Evolutionary conservation across 2,329 filamentous ascomycete species (phyloP), one percentile per base, ranked within the genome.

Genomic region (Aotearoamyces nothofagi): DNA sequence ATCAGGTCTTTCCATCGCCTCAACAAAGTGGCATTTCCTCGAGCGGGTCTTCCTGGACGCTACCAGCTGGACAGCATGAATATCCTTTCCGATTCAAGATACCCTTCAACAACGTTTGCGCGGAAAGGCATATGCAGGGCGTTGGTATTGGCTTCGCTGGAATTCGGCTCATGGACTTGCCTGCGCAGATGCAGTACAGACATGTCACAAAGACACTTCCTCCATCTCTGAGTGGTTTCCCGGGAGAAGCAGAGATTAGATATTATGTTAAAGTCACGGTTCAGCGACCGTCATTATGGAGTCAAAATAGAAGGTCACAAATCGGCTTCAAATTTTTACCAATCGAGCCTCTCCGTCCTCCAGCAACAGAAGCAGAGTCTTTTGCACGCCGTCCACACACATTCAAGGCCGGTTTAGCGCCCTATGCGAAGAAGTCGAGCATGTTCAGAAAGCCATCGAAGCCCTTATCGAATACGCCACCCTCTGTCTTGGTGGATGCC

Each of bases 221-320:
- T 4, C 90, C 90, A 0, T 92, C 84, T 4, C 58, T 96, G 30
- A 80, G 69, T n/a, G 83, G 82, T 3, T 86, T 90, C 40, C 81
- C 82, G 0, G 78, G 77, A 17, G 73, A 86, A 51, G 87, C 86
- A 13, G 84, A 93, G 53, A 86, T 96, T 35, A 69, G 76, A 41
- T 98, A 98, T 55, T 98, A 81, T 49, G 66, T 96, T 48, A 98
- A 98, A 52, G 83, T 79, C n/a, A 96, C 90, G 0, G 74, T 96
- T 5, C 81, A 84, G 45, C 66, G 84, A n/a, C 83, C 84, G 0
- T 76, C 79, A 9, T 65, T 94, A 34, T 82, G 92, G 54, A 87
- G 87, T 48, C 84, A 93, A 55, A 94, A 94, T 45, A 79, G 83
- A 52, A 65, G 86, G 12, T 62, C 63, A 38, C 58, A 68, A 37